These are phyloP conservation scores for Diplodia intermedia DNA, from an alignment of 2,329 filamentous ascomycete genomes.

Conservation along the genomic window DNA sequence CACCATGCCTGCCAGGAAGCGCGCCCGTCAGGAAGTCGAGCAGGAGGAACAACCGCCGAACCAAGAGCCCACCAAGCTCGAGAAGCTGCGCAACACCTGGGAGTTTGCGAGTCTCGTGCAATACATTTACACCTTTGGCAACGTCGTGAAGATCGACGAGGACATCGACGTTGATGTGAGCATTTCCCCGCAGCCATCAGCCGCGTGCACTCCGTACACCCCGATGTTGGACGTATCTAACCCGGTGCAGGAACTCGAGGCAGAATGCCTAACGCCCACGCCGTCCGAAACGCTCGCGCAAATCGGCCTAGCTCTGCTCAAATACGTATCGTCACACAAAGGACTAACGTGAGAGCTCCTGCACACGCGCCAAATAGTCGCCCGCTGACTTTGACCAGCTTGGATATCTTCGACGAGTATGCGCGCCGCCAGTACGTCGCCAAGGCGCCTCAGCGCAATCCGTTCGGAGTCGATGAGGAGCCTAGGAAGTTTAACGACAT, in stretches of 20 bases:
- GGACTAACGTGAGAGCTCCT: constrained; percentile 76
- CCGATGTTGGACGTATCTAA: constrained; percentile 39
- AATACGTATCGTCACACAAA: constrained; percentile 92
- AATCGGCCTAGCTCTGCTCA: constrained; percentile 85
- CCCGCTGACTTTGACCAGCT: constrained; percentile 59
- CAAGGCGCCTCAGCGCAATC: constrained; percentile 81
- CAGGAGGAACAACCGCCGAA: constrained; percentile 45
- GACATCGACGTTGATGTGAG: constrained; percentile 87
- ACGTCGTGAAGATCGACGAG: constrained; percentile 86
- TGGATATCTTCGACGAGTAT: constrained; percentile 91
- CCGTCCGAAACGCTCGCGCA: constrained; percentile 76
- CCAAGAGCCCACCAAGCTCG: constrained; percentile 55
- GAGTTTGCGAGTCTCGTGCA: constrained; percentile 94
- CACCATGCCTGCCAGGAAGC: constrained; percentile 49
- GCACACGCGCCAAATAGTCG: constrained; percentile 10
- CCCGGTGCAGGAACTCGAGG: constrained; percentile 76
- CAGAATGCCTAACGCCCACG: constrained; percentile 79
- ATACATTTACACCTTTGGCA: constrained; percentile 91
- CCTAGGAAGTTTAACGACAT: constrained; percentile 80
- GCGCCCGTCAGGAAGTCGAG: constrained; percentile 61
- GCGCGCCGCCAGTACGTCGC: constrained; percentile 84
- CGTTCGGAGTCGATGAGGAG: constrained; percentile 79
- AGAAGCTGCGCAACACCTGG: constrained; percentile 86
- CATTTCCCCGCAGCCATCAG: too few relatives aligned
- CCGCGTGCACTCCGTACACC: constrained; percentile 36